These are phyloP conservation scores for Setomelanomma holmii DNA, from an alignment of 2,329 filamentous ascomycete species.

Conservation along the genomic window DNA sequence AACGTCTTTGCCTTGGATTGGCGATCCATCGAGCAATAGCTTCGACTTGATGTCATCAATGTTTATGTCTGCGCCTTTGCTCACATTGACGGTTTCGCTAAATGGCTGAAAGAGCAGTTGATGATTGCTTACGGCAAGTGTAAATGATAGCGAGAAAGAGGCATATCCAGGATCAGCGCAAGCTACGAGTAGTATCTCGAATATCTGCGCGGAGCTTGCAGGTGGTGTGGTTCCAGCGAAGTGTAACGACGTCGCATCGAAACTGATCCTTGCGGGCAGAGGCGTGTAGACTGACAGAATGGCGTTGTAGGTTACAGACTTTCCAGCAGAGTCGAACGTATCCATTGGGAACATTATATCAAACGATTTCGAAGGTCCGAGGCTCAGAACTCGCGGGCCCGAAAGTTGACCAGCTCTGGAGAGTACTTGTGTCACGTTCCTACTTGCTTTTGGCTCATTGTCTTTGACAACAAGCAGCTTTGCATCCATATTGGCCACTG, in stretches of 20 bases:
- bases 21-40: constrained; percentile 46
- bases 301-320: constrained; percentile 74
- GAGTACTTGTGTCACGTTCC: constrained; percentile 67
- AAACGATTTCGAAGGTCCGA: constrained; percentile 46
- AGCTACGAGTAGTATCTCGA: constrained; percentile 75
- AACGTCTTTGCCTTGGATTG: constrained; percentile 60
- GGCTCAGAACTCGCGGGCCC: constrained; percentile 63
- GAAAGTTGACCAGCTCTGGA: constrained; percentile 64
- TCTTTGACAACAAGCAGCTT: constrained; percentile 74
- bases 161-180: constrained; percentile 83
- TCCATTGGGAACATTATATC: constrained; percentile 52
- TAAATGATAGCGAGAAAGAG: constrained; percentile 69
- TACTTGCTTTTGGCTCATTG: constrained; percentile 60
- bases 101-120: constrained; percentile 69
- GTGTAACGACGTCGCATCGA: constrained; percentile 67
- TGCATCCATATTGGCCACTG: constrained; percentile 65
- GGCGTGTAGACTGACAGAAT: constrained; percentile 80
- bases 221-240: constrained; percentile 77
- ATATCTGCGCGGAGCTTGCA: constrained; percentile 71
- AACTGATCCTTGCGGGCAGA: constrained; percentile 83
- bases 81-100: constrained; percentile 40
- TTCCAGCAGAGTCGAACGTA: constrained; percentile 68
- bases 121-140: constrained; percentile 74
- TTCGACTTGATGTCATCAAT: constrained; percentile 40
- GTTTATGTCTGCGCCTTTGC: constrained; percentile 38